These are phyloP conservation scores for Cladosporium sphaerospermum DNA, from an alignment of 2,329 filamentous ascomycete species.

Conservation along the genomic window DNA sequence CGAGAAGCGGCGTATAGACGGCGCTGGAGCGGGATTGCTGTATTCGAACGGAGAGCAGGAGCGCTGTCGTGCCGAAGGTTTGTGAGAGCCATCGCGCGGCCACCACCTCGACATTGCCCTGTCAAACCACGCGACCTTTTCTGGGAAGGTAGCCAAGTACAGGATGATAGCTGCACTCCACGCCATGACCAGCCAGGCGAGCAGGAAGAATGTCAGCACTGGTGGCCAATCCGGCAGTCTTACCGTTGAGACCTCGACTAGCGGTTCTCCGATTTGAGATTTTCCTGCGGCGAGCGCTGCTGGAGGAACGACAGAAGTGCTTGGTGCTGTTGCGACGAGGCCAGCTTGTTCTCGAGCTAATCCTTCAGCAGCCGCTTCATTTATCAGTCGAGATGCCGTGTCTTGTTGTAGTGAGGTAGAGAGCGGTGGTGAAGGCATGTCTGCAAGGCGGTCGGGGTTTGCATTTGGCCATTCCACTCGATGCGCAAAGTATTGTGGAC, in stretches of 20 bases:
- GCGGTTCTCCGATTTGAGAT: neutral
- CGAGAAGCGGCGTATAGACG: too few species aligned
- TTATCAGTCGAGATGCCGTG: neutral
- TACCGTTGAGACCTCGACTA: neutral
- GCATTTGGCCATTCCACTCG: neutral
- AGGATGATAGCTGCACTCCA: conserved; percentile 16
- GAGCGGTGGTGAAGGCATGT: neutral
- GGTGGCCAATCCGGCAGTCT: conserved; percentile 5
- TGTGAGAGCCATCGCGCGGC: too few species aligned
- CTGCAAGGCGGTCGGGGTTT: neutral
- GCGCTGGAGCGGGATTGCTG: too few species aligned
- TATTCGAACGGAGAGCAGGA: too few species aligned
- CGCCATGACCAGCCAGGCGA: conserved; percentile 13
- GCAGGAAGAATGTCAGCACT: conserved; percentile 12
- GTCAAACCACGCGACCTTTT: conserved; percentile 3
- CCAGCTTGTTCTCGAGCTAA: too few species aligned
- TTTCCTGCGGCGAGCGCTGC: too few species aligned
- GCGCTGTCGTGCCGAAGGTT: too few species aligned
- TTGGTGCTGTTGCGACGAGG: too few species aligned
- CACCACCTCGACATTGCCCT: neutral
- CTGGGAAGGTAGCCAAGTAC: conserved; percentile 20
- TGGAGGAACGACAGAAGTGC: too few species aligned
- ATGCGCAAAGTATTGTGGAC: too few species aligned
- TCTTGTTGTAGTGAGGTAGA: neutral
- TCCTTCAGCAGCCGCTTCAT: too few species aligned